Percentiles rank a stretch among this genome's conserved stretches.
These are phyloP conservation scores for Aegle marmelos DNA, from an alignment of 345 rosid genomes.

Conservation along the genomic window DNA sequence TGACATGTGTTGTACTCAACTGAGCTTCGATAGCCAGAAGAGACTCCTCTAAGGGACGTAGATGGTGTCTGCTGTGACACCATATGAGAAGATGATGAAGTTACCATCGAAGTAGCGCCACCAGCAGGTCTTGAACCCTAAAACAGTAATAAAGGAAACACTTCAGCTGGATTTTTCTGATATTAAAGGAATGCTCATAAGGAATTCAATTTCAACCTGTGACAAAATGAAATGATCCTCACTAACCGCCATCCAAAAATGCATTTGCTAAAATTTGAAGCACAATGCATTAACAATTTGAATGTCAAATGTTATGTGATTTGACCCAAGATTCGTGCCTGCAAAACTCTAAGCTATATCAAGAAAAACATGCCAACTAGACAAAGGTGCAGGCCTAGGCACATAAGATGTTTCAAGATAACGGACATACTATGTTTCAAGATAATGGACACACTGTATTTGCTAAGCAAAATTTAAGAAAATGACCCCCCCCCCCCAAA, in stretches of 20 bases:
- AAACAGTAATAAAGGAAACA: conserved; percentile 18
- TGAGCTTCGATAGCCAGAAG: conserved; percentile 56
- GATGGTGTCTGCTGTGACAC: conserved; percentile 60
- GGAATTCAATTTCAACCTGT: background rate
- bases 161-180: background rate
- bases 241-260: background rate
- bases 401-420: background rate
- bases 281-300: background rate
- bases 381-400: too few species aligned
- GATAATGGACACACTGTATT: background rate
- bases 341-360: background rate
- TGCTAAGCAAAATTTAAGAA: background rate
- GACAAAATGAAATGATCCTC: background rate
- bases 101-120: conserved; percentile 51
- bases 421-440: background rate
- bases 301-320: background rate
- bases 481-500: too few species aligned
- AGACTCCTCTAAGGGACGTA: conserved; percentile 54
- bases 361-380: background rate
- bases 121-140: conserved; percentile 75
- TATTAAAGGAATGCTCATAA: background rate
- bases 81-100: conserved; percentile 62
- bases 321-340: background rate
- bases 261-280: background rate
- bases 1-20: conserved; percentile 65